These are phyloP conservation scores for Tolypocladium album DNA, from an alignment of 2,329 filamentous ascomycete species.

Conservation along the genomic window DNA sequence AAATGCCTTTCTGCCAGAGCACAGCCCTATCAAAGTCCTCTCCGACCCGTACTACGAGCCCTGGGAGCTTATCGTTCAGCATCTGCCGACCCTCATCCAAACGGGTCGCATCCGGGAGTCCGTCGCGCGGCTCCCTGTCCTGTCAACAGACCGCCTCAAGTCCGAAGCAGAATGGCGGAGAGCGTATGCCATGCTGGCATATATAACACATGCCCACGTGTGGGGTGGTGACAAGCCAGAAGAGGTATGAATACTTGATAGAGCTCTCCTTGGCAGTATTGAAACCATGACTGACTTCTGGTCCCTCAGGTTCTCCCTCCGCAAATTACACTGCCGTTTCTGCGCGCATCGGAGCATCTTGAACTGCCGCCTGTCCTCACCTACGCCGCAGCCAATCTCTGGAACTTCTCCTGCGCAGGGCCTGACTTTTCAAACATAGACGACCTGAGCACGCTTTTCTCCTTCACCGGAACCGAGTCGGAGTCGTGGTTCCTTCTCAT, in stretches of 20 bases:
- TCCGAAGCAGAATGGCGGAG: conserved; percentile 67
- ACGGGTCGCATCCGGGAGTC: conserved; percentile 51
- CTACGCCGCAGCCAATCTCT: conserved; percentile 76
- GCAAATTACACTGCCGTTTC: conserved; percentile 65
- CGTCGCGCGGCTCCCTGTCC: conserved; percentile 55
- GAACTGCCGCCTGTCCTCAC: conserved; percentile 84
- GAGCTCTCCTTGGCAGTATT: not conserved
- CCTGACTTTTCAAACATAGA: conserved; percentile 53
- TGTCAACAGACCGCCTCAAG: conserved; percentile 54
- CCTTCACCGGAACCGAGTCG: conserved; percentile 79
- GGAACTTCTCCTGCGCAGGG: conserved; percentile 65
- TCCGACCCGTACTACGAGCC: conserved; percentile 63
- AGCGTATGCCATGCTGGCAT: conserved; percentile 69
- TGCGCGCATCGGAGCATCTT: conserved; percentile 59
- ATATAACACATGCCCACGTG: conserved; percentile 76
- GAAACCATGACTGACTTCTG: not conserved
- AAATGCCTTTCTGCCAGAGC: conserved; percentile 68
- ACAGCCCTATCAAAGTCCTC: conserved; percentile 54
- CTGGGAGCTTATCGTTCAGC: conserved; percentile 64
- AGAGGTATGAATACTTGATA: conserved; percentile 41
- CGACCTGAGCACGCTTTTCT: conserved; percentile 60
- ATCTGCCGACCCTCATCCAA: conserved; percentile 57
- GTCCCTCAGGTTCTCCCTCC: conserved; percentile 53
- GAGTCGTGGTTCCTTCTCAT: conserved; percentile 94
- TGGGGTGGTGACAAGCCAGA: conserved; percentile 72